These are phyloP conservation scores for Penicillium dipodomyicola DNA, from an alignment of 495 filamentous ascomycete genomes.

Conservation along the genomic window DNA sequence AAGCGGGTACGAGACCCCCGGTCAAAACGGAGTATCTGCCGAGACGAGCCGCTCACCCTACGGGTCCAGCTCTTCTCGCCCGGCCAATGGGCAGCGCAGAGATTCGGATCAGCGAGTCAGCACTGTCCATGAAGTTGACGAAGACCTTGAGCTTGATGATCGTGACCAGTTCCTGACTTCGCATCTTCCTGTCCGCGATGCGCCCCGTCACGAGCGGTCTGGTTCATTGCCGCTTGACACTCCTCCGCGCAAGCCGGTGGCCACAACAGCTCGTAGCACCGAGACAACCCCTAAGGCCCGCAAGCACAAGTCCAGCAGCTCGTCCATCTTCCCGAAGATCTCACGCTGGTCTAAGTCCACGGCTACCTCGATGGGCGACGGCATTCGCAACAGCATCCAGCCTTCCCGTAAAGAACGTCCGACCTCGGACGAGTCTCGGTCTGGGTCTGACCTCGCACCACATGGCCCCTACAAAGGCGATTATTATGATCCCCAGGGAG, in stretches of 20 bases:
- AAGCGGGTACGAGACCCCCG: constrained; percentile 79
- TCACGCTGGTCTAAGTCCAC: constrained; percentile 98
- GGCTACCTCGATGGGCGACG: constrained; percentile 66
- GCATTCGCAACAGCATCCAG: constrained; percentile 52
- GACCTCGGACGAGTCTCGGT: constrained; percentile 61
- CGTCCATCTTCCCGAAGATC: constrained; percentile 88
- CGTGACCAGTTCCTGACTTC: constrained; percentile 50
- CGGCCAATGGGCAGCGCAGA: constrained; percentile 51
- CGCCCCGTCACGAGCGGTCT: constrained; percentile 47
- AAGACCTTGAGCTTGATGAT: constrained; percentile 56
- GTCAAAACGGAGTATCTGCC: constrained; percentile 70
- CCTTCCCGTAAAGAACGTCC: constrained; percentile 49
- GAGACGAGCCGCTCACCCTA: constrained; percentile 72
- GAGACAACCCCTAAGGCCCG: constrained; percentile 76
- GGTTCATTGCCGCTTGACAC: constrained; percentile 68
- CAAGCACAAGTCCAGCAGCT: constrained; percentile 88
- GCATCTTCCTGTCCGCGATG: constrained; percentile 35
- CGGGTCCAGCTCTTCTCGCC: constrained; percentile 65
- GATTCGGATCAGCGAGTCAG: constrained; percentile 76
- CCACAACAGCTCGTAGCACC: constrained; percentile 57
- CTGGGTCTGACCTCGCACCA: constrained; percentile 63
- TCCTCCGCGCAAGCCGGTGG: constrained; percentile 62
- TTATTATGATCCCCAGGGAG: constrained; percentile 61
- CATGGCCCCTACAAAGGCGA: constrained; percentile 58
- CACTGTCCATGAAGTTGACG: constrained; percentile 79